These are phyloP conservation scores for Tetracladium marchalianum DNA, from an alignment of 495 filamentous ascomycete genomes.

Conservation along the genomic window DNA sequence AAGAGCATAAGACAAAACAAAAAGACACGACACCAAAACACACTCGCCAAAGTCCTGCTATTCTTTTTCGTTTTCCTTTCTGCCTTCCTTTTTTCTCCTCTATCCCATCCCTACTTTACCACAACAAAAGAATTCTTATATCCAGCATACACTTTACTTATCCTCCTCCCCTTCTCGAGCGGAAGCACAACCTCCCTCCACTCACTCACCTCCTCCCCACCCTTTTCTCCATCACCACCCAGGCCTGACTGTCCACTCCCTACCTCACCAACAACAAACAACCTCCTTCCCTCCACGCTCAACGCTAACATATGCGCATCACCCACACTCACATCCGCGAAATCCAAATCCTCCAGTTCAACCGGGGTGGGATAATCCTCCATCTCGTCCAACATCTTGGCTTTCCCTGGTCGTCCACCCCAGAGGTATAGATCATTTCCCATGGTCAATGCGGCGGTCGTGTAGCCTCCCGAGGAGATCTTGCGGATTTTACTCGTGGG, in stretches of 20 bases:
- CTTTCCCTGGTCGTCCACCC: conserved; percentile 35
- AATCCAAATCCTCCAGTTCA: conserved; percentile 30
- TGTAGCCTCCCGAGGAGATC: conserved; percentile 43
- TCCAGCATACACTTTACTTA: conserved; percentile 34
- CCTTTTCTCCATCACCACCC: conserved; percentile 8
- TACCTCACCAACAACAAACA: conserved; percentile 47
- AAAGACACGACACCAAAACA: conserved; percentile 14
- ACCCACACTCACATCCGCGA: conserved; percentile 50
- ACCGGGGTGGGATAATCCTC: conserved; percentile 25
- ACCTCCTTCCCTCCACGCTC: conserved; percentile 29
- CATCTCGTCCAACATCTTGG: conserved; percentile 20
- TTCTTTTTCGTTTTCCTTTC: not conserved
- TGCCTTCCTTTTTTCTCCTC: not conserved
- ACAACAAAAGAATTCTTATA: conserved; percentile 34
- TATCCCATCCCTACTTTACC: conserved; percentile 18
- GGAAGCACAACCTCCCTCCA: conserved; percentile 26
- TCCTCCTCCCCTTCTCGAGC: conserved; percentile 14
- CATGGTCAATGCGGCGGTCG: conserved; percentile 44
- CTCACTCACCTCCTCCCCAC: conserved; percentile 2
- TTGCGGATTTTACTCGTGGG: conserved; percentile 40
- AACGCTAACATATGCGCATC: conserved; percentile 46
- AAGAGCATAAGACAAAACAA: conserved; percentile 16
- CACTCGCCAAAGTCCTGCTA: not conserved
- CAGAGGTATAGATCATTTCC: conserved; percentile 55
- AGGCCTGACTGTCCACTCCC: conserved; percentile 51